Evolutionary conservation across 2,329 filamentous ascomycete genomes (phyloP), one percentile per base, ranked within the genome.

Genomic region (Cryphonectria radicalis): DNA sequence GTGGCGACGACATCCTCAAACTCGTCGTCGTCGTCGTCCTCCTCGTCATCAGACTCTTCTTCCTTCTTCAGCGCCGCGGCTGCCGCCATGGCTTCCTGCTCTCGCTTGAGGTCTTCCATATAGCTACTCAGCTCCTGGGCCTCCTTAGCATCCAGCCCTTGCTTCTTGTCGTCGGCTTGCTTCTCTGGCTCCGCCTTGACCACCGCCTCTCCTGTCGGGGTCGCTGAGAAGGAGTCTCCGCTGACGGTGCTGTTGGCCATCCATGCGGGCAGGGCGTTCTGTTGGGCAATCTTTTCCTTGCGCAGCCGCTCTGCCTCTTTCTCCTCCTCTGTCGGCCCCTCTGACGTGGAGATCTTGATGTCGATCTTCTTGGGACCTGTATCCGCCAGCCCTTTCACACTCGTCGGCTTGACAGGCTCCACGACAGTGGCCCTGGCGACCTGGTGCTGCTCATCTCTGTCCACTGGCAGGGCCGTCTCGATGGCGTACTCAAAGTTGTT

Each of bases 401-500:
- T 90, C 59, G 90, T 91, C 1, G 91, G 91, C 64, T 87, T 85
- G 4, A 82, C 81, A 40, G 82, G 77, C 67, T 90, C 88, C 13
- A 91, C 84, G 28, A 88, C 86, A 46, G 88, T 83, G 8, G 89
- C 90, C 66, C 84, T 83, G 25, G 86, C 87, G 6, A 88, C 89
- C 74, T 92, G 91, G 78, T 94, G 87, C 14, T 88, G 89, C 59
- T 89, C 87, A 74, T 92, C 90, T 74, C 92, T 87, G 68, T 89
- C 81, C 37, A 95, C 88, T 3, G 90, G 89, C 19, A 90, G 85
- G 25, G 88, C 87, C 67, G 87, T 87, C 35, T 87, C 84, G 35
- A 92, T 84, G 2, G 92, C 92, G 32, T 88, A 85, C 66, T 94
- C 91, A 75, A 93, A 94, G 74, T 88, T 91, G 77, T 92, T 91